Conservation (phyloP, 2,329 filamentous ascomycete genomes). For the Colletotrichum tropicicola region DNA sequence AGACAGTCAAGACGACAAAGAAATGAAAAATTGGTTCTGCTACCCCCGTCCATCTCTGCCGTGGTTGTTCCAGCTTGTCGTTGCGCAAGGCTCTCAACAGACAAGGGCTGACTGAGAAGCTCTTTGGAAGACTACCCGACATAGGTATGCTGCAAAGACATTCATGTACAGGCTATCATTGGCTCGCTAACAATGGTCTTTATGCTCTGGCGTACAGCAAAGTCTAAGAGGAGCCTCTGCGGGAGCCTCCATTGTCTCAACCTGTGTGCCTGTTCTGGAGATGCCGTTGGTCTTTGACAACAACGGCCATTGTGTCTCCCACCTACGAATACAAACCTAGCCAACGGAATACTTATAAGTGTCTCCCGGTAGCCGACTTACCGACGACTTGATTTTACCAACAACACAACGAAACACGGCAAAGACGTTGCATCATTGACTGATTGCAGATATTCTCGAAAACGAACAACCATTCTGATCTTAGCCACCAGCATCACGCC, state of each 20-base stretch:
- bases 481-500: neutral
- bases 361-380: too few relatives aligned
- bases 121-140: neutral
- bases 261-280: too few relatives aligned
- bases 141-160: neutral
- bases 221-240: too few relatives aligned
- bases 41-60: neutral
- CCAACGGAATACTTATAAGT: too few relatives aligned
- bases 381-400: too few relatives aligned
- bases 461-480: neutral
- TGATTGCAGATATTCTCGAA: neutral
- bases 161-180: neutral
- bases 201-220: too few relatives aligned
- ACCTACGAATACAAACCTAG: too few relatives aligned
- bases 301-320: too few relatives aligned
- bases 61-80: neutral
- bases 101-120: neutral
- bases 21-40: constrained; percentile 26
- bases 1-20: constrained; percentile 24
- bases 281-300: too few relatives aligned
- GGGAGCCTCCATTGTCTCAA: too few relatives aligned
- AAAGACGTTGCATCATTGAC: constrained; percentile 10
- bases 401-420: too few relatives aligned
- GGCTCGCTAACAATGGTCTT: neutral
- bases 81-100: neutral